Evolutionary conservation across 2,329 filamentous ascomycete genomes (phyloP).

Genomic region (Parascedosporium putredinis): DNA sequence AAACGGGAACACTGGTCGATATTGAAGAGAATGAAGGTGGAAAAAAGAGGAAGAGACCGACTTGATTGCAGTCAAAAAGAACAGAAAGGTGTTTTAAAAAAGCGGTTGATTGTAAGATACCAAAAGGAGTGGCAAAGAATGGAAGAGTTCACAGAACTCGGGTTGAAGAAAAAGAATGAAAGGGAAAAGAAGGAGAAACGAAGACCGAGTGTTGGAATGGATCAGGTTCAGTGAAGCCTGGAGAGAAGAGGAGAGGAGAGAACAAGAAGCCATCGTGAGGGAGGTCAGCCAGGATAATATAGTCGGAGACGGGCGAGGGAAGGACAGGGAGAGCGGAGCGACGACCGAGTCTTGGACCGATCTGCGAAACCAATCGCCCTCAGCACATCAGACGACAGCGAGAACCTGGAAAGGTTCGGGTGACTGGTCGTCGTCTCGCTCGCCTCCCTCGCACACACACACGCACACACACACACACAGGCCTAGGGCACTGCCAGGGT

Average conservation of each 20-base stretch:
- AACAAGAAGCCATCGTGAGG: background rate
- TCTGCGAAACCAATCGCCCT: constrained; percentile 1
- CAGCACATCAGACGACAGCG: constrained; percentile 1
- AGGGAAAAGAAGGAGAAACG: constrained; percentile 1
- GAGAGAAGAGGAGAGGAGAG: background rate
- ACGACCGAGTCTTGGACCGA: background rate
- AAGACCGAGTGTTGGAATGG: background rate
- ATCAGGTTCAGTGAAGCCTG: constrained; percentile 1
- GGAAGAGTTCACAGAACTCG: constrained; percentile 9
- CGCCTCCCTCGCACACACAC: too few species aligned
- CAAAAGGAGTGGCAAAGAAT: constrained; percentile 8
- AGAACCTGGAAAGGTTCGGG: background rate
- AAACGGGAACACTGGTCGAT: constrained; percentile 3
- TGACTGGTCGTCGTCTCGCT: too few species aligned
- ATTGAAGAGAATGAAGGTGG: background rate
- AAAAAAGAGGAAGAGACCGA: too few species aligned
- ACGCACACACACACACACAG: too few species aligned
- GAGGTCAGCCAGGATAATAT: background rate
- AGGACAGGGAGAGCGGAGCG: too few species aligned
- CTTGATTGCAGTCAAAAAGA: constrained; percentile 3
- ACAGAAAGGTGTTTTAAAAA: background rate
- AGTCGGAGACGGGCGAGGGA: too few species aligned
- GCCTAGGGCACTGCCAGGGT: too few species aligned
- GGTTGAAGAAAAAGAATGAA: background rate
- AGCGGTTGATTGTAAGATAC: background rate